phyloP scores from a whole-genome alignment of 2,329 filamentous ascomycete genomes.

The Xylariomycetidae sp. region DNA sequence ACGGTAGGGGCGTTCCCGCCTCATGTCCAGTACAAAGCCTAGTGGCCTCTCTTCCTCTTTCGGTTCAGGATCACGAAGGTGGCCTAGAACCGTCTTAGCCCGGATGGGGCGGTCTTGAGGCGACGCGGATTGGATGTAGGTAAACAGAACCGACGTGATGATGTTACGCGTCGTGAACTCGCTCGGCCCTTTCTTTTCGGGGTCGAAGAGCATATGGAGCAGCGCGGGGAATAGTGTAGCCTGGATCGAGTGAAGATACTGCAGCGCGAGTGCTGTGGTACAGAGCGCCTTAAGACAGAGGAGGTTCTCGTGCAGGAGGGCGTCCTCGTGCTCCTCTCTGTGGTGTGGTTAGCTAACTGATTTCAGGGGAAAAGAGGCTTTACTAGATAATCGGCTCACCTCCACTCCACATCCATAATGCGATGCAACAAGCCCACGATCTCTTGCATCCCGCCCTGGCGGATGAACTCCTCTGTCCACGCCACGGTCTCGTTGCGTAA shows the following conservation, averaged over 20 bases:
- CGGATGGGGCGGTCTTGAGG: constrained; percentile 60
- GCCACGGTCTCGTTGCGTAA: constrained; percentile 91
- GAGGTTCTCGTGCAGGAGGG: constrained; percentile 83
- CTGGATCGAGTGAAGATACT: constrained; percentile 77
- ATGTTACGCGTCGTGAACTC: constrained; percentile 93
- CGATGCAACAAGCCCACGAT: constrained; percentile 81
- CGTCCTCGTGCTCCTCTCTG: constrained; percentile 94
- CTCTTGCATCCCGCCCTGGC: constrained; percentile 86
- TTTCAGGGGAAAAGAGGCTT: background rate
- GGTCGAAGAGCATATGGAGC: constrained; percentile 85
- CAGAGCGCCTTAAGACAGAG: constrained; percentile 92
- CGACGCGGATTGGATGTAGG: constrained; percentile 70
- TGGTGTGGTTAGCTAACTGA: constrained; percentile 1
- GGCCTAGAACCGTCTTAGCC: constrained; percentile 68
- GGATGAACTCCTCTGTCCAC: constrained; percentile 92
- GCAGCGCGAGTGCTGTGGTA: constrained; percentile 81
- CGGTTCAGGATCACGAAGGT: constrained; percentile 74
- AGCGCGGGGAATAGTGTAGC: constrained; percentile 79
- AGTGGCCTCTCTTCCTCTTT: constrained; percentile 73
- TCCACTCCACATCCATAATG: constrained; percentile 96
- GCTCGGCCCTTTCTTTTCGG: constrained; percentile 96
- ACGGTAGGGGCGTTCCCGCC: constrained; percentile 79
- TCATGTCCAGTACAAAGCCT: constrained; percentile 86
- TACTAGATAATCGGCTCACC: constrained; percentile 55
- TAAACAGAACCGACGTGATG: constrained; percentile 83